A percentile compares a stretch with the other conserved stretches of the same genome.
These are phyloP conservation scores for Exophiala xenobiotica DNA, from an alignment of 2,329 filamentous ascomycete species.

Conservation along the genomic window DNA sequence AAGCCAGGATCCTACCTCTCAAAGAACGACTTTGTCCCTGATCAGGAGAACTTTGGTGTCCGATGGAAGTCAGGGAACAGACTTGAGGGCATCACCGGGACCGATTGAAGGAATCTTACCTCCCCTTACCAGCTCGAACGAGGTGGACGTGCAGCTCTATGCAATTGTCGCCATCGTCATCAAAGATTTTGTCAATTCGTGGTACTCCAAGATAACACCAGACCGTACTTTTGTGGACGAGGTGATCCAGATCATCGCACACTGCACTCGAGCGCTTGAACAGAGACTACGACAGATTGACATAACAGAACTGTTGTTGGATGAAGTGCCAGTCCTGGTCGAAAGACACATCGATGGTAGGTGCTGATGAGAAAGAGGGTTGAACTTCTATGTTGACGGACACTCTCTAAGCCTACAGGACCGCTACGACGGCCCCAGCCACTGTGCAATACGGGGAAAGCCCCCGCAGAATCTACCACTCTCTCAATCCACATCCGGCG, in stretches of 20 bases:
- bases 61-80: constrained; percentile 43
- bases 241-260: constrained; percentile 84
- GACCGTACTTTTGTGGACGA: constrained; percentile 87
- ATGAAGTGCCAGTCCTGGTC: constrained; percentile 81
- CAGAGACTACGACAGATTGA: constrained; percentile 81
- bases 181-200: constrained; percentile 84
- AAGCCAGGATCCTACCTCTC: constrained; percentile 57
- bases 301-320: constrained; percentile 75
- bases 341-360: constrained; percentile 76
- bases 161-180: constrained; percentile 86
- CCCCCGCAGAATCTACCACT: constrained; percentile 74
- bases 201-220: constrained; percentile 90
- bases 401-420: constrained; percentile 67
- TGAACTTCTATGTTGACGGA: constrained; percentile 7
- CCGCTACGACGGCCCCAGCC: constrained; percentile 59
- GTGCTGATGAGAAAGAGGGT: constrained; percentile 4
- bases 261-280: constrained; percentile 84
- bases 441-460: constrained; percentile 61
- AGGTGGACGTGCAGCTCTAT: constrained; percentile 90
- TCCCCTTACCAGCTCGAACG: constrained; percentile 89
- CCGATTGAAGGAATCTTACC: constrained; percentile 81
- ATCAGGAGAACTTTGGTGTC: constrained; percentile 78
- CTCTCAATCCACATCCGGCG: constrained; percentile 75
- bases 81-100: constrained; percentile 59
- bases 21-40: constrained; percentile 75